phyloP scores from a whole-genome alignment of 768 basidiomycete species.

The Podaxis sp. region DNA sequence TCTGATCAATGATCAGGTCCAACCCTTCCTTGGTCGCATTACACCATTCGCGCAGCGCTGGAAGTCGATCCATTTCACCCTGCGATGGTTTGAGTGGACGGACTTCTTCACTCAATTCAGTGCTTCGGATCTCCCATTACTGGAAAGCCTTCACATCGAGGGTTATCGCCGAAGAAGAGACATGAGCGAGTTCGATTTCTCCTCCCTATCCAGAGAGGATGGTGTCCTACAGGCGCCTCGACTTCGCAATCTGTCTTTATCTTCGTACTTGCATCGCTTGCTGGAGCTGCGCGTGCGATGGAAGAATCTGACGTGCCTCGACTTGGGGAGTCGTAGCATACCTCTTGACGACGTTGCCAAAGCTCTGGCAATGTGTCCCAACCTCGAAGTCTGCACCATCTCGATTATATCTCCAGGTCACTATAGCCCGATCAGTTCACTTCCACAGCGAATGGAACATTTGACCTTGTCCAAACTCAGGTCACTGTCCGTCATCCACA shows the following conservation, averaged over 20 bases:
- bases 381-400: constrained; percentile 5
- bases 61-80: background rate
- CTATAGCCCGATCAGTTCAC: background rate
- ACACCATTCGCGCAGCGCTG: background rate
- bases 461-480: background rate
- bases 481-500: background rate
- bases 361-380: background rate
- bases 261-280: background rate
- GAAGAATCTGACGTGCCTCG: background rate
- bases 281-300: background rate
- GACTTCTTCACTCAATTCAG: background rate
- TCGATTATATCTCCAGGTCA: background rate
- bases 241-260: background rate
- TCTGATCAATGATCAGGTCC: background rate
- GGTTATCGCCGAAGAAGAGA: background rate
- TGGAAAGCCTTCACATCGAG: constrained; percentile 3
- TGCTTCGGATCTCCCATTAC: background rate
- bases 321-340: background rate
- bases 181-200: background rate
- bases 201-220: background rate
- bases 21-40: constrained; percentile 1
- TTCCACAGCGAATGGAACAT: background rate
- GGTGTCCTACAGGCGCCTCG: constrained; percentile 2
- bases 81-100: background rate
- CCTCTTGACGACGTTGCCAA: background rate